Conservation (phyloP, 2,329 filamentous ascomycete genomes). For the Nothophaeocryptopus gaeumannii region DNA sequence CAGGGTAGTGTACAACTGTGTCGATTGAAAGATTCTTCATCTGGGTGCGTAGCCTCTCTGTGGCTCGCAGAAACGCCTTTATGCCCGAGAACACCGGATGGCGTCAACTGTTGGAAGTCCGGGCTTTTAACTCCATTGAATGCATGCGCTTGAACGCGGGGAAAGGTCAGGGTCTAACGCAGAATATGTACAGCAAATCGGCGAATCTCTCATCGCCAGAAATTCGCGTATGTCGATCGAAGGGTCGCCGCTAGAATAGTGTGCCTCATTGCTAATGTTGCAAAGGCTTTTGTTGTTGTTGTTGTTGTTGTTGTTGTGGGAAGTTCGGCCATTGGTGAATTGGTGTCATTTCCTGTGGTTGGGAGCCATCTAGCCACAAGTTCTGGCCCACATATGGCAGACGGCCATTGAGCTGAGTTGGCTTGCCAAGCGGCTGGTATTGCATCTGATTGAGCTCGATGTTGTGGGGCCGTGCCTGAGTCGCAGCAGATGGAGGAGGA, state of each 20-base stretch:
- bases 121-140: constrained; percentile 11
- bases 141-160: constrained; percentile 21
- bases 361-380: constrained; percentile 34
- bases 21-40: too few species aligned
- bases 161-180: background rate
- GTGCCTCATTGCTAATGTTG: background rate
- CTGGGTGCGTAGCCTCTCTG: constrained; percentile 2
- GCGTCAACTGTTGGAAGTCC: constrained; percentile 22
- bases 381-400: constrained; percentile 42
- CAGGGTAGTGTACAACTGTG: too few species aligned
- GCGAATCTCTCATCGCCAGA: background rate
- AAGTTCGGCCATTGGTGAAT: constrained; percentile 33
- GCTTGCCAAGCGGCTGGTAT: constrained; percentile 49
- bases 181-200: constrained; percentile 12
- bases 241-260: background rate
- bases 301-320: constrained; percentile 18
- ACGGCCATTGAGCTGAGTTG: constrained; percentile 44
- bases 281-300: constrained; percentile 5
- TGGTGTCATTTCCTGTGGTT: constrained; percentile 33
- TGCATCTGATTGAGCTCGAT: constrained; percentile 51
- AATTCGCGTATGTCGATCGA: too few species aligned
- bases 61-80: constrained; percentile 1
- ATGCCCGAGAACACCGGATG: constrained; percentile 4
- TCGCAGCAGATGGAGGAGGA: constrained; percentile 74
- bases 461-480: constrained; percentile 55